phyloP scores from a whole-genome alignment of 2,329 filamentous ascomycete genomes.

The Dactylonectria estremocensis region DNA sequence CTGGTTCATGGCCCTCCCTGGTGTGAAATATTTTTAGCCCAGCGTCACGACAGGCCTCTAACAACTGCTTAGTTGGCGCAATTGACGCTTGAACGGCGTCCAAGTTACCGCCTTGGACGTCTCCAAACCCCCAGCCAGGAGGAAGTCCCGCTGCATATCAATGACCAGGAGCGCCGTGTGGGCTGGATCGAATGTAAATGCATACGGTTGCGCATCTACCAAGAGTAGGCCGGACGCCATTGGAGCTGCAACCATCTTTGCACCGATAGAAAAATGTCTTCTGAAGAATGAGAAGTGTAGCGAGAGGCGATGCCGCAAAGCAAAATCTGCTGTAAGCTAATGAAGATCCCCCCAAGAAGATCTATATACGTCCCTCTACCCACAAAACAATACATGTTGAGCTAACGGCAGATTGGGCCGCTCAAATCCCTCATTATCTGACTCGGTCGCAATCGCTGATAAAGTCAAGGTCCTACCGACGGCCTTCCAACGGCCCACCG shows the following conservation, averaged over 20 bases:
- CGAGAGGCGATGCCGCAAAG: constrained; percentile 1
- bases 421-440: constrained; percentile 1
- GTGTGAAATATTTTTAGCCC: constrained; percentile 64
- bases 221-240: constrained; percentile 3
- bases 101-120: constrained; percentile 60
- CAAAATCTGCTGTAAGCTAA: not conserved
- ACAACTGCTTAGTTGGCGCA: constrained; percentile 52
- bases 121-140: constrained; percentile 64
- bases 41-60: constrained; percentile 27
- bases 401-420: not conserved
- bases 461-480: constrained; percentile 3
- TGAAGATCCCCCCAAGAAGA: not conserved
- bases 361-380: constrained; percentile 4
- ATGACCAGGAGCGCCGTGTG: constrained; percentile 68
- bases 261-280: not conserved
- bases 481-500: constrained; percentile 1
- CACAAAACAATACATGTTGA: not conserved
- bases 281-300: not conserved
- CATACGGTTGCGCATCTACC: constrained; percentile 41
- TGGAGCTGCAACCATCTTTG: constrained; percentile 4
- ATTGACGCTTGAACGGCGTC: constrained; percentile 55
- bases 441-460: constrained; percentile 3
- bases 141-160: constrained; percentile 70
- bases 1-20: constrained; percentile 66
- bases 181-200: constrained; percentile 53